Percentiles rank a stretch among this genome's conserved stretches.
phyloP scores from a whole-genome alignment of 2,329 filamentous ascomycete species.

The Zymoseptoria crescenta region DNA sequence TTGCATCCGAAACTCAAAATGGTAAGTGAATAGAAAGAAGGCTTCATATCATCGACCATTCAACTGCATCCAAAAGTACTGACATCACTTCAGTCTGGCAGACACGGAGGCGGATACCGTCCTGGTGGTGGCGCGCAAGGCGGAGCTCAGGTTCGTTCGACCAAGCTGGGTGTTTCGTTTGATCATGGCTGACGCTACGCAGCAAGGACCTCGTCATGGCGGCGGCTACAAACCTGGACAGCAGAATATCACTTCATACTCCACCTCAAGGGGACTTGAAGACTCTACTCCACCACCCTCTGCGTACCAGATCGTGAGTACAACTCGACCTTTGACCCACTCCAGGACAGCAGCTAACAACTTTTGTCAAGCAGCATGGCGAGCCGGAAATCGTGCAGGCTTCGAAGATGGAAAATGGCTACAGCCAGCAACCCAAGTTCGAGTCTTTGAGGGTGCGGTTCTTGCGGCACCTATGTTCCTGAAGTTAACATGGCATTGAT shows the following conservation, averaged over 20 bases:
- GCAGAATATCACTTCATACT: background rate
- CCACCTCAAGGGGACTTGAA: background rate
- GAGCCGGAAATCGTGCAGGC: background rate
- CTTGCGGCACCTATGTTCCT: constrained; percentile 3
- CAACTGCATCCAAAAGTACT: background rate
- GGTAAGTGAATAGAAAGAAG: background rate
- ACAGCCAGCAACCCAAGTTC: background rate
- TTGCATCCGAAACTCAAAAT: background rate
- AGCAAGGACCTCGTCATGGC: constrained; percentile 2
- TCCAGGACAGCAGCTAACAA: background rate
- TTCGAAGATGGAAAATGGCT: background rate
- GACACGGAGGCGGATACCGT: background rate
- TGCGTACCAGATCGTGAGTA: background rate
- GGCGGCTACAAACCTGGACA: constrained; percentile 3
- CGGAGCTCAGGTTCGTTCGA: background rate
- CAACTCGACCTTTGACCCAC: background rate
- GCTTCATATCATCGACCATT: background rate
- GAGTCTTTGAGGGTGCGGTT: constrained; percentile 3
- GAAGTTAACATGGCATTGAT: background rate
- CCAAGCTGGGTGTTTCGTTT: background rate
- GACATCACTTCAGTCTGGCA: background rate
- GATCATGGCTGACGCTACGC: background rate
- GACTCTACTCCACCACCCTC: background rate
- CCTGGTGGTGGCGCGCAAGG: background rate
- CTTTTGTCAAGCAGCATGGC: background rate